Evolutionary conservation across 768 basidiomycete genomes (phyloP).

Genomic region (Suillus clintonianus): DNA sequence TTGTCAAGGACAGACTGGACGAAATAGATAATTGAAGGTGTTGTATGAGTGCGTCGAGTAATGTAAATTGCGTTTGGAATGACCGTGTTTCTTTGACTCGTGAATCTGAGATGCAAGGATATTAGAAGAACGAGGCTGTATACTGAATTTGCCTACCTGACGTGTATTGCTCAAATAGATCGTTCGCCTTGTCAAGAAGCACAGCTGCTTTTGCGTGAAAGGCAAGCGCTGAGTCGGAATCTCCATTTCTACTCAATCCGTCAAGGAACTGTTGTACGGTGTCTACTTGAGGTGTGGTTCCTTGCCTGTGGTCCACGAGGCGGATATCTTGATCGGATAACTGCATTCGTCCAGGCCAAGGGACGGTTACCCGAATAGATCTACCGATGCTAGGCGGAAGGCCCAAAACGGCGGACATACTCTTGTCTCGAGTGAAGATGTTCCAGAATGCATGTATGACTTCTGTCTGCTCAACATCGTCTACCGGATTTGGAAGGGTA

Average conservation of each 20-base stretch:
- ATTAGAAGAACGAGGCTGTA: neutral
- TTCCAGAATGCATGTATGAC: slow-evolving; percentile 42
- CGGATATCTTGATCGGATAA: neutral
- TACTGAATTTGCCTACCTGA: slow-evolving; percentile 23
- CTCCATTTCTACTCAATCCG: neutral
- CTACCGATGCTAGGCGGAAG: slow-evolving; percentile 30
- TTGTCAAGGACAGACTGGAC: neutral
- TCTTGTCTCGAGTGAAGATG: slow-evolving; percentile 35
- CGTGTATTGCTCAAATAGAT: slow-evolving; percentile 27
- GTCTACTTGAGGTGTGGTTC: neutral
- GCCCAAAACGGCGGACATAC: slow-evolving; percentile 29
- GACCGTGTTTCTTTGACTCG: slow-evolving; percentile 32
- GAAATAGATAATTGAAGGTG: slow-evolving; percentile 30
- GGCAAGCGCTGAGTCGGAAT: slow-evolving; percentile 8
- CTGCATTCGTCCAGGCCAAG: slow-evolving; percentile 39
- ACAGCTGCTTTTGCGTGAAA: slow-evolving; percentile 32
- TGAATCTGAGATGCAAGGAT: neutral
- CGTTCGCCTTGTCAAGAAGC: slow-evolving; percentile 36
- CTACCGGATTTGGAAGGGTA: slow-evolving; percentile 31
- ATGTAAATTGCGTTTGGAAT: slow-evolving; percentile 46
- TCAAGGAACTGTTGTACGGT: slow-evolving; percentile 17
- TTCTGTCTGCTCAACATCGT: slow-evolving; percentile 38
- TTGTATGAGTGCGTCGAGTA: slow-evolving; percentile 48
- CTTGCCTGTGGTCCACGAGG: slow-evolving; percentile 21
- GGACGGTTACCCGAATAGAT: slow-evolving; percentile 35